phyloP scores from a whole-genome alignment of 2,329 filamentous ascomycete genomes.

The Pseudopithomyces chartarum region DNA sequence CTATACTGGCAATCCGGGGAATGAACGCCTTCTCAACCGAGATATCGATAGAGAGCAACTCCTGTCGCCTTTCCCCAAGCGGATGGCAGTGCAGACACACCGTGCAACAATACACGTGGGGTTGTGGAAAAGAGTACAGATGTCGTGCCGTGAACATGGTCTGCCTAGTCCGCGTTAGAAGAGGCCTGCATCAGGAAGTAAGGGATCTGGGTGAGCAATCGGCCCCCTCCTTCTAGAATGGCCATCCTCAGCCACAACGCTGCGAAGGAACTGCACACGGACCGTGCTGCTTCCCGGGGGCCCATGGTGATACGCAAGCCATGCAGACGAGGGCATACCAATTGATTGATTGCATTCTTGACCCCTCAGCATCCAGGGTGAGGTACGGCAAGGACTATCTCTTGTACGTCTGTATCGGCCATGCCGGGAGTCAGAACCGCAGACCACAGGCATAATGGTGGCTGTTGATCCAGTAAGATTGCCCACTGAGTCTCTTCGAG shows the following conservation, averaged over 20 bases:
- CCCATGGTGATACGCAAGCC: constrained; percentile 13
- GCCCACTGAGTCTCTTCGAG: constrained; percentile 11
- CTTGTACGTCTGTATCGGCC: not conserved
- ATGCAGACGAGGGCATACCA: constrained; percentile 16
- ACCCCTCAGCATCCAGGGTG: not conserved
- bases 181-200: constrained; percentile 25
- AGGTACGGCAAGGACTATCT: not conserved
- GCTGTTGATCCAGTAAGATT: constrained; percentile 22
- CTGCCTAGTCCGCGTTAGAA: constrained; percentile 13
- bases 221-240: constrained; percentile 16
- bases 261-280: constrained; percentile 8
- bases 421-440: not conserved
- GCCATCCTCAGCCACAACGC: constrained; percentile 3
- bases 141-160: constrained; percentile 18
- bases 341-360: constrained; percentile 10
- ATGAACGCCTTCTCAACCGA: constrained; percentile 8
- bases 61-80: constrained; percentile 22
- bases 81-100: constrained; percentile 25
- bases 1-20: constrained; percentile 1
- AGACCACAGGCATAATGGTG: constrained; percentile 22
- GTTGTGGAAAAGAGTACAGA: constrained; percentile 10
- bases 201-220: constrained; percentile 17
- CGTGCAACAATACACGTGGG: constrained; percentile 31
- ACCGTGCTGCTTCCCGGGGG: constrained; percentile 11
- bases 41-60: constrained; percentile 10